Base-by-base conservation (phyloP, 192 early-diverging fungal species). In the Fimicolochytrium jonesii region DNA sequence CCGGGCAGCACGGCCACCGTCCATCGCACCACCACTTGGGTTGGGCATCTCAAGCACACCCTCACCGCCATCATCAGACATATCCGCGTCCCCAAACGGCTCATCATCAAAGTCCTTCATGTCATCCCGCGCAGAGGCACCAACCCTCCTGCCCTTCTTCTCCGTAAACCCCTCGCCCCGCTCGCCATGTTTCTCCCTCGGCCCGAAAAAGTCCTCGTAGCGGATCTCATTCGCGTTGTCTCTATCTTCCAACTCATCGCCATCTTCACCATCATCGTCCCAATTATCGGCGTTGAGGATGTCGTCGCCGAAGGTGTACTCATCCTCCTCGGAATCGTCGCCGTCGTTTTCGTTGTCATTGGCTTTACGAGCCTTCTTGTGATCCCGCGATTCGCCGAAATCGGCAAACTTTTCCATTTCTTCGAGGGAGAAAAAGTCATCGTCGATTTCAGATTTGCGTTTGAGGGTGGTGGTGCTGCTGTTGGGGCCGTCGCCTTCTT, bases 341-440 rank as follows among this genome's bases (percentile, higher is more conserved):
- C 84, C 81, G 0, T 80, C 83, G 11, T 85, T 71, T 11, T 71
- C 75, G 39, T 85, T 81, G 1, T 85, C 78, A 7, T 78, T 75
- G 28, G 73, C 71, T 23, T 72, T 62, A 56, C 70, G 60, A 83
- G 77, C 66, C 48, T 79, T 61, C 35, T 79, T 80, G 18, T 77
- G 70, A 61, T 93, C 87, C 26, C 73, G 57, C 26, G 74, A 70
- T 68, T 92, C 89, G 18, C 87, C 85, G 61, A 77, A 70, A 52
- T 91, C 87, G 17, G 92, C 92, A 80, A 97, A 97, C 60, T 76
- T 70, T 29, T 92, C 90, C 79, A 96, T 82, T 56, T 95, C 90
- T 10, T 78, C 80, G n/a, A 91, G 67, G n/a, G 81, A 85, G 68
- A 98, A 98, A 66, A 97, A 97, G 17, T 94, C 87, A 71, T 98